Base-by-base conservation (phyloP, 768 basidiomycete species). In the Leucosporidium yakuticum region DNA sequence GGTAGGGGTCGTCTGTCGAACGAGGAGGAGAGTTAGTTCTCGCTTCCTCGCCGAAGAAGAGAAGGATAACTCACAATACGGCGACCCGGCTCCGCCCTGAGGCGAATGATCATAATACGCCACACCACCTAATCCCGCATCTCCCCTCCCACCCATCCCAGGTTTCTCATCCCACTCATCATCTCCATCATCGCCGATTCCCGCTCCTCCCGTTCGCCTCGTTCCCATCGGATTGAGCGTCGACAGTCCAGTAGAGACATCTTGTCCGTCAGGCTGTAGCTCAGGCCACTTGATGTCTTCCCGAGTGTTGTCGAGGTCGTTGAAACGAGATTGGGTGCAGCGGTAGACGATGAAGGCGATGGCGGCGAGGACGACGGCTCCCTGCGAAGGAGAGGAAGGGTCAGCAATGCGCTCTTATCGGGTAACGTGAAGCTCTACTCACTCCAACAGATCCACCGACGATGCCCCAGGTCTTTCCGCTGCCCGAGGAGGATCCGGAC, bases 281-380 rank as follows among this genome's bases (percentile, higher is more conserved):
- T 73, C 71, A 2, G 74, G 74, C 74, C 74, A 74, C 32, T 65
- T 64, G 57, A 74, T 73, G 49, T 65, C 71, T 23, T 61, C 58
- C 31, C 9, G 44, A n/a, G 65, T 62, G 50, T 74, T 60, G 36
- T 75, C 74, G 49, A 75, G 60, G n/a, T 66, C 60, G 25, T 65
- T 63, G 65, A 73, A 75, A 15, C 74, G 69, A 0, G 65, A 54
- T 31, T 71, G 69, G 19, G 71, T 67, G 50, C 62, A 56, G 54
- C 69, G 64, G 50, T 63, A 75, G 27, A 60, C 60, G 50, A 75
- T 11, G 57, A 71, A 73, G 21, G 69, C 69, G 34, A 65, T 12
- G 2, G 49, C 66, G n/a, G 60, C 51, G 54, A 75, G 62, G n/a
- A 63, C 58, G 36, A 71, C 50, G 31, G 71, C 60, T 9, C 74